A percentile compares a stretch with the other conserved stretches of the same genome.
Evolutionary conservation across 2,329 filamentous ascomycete genomes (phyloP).

Genomic region (Hymenoscyphus fraxineus): DNA sequence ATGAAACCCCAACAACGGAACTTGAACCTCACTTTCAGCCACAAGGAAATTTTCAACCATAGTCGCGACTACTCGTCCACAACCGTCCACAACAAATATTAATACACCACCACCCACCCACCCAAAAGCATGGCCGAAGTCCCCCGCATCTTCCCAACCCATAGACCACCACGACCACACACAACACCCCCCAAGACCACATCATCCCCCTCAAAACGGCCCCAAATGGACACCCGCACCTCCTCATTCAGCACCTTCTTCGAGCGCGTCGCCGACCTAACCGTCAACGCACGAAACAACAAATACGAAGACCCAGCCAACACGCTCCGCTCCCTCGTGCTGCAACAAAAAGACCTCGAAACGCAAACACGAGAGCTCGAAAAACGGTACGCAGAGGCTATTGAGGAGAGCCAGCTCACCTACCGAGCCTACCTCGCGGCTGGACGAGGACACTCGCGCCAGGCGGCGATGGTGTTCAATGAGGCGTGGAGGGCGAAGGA

Average conservation of each 20-base stretch:
- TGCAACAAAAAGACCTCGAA: neutral
- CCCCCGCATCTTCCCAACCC: neutral
- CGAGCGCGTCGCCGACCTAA: neutral
- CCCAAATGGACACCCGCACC: neutral
- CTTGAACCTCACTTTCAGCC: neutral
- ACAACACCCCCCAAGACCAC: neutral
- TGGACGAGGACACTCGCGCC: neutral
- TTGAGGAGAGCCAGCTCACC: neutral
- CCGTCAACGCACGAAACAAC: neutral
- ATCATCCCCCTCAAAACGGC: neutral
- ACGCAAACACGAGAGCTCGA: neutral
- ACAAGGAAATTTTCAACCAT: neutral
- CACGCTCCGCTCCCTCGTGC: neutral
- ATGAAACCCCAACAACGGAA: neutral
- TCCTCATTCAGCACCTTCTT: constrained; percentile 1
- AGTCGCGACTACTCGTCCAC: neutral
- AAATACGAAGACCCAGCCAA: neutral
- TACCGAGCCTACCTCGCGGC: neutral
- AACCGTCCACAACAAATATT: neutral
- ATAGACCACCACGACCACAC: neutral
- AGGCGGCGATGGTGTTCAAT: neutral
- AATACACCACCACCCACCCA: neutral
- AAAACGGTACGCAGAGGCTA: neutral
- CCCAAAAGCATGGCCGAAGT: neutral
- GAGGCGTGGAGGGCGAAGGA: neutral